A percentile compares a stretch with the other conserved stretches of the same genome.
These are phyloP conservation scores for Zygoascus ofunaensis DNA, from an alignment of 805 yeast species.

Conservation along the genomic window DNA sequence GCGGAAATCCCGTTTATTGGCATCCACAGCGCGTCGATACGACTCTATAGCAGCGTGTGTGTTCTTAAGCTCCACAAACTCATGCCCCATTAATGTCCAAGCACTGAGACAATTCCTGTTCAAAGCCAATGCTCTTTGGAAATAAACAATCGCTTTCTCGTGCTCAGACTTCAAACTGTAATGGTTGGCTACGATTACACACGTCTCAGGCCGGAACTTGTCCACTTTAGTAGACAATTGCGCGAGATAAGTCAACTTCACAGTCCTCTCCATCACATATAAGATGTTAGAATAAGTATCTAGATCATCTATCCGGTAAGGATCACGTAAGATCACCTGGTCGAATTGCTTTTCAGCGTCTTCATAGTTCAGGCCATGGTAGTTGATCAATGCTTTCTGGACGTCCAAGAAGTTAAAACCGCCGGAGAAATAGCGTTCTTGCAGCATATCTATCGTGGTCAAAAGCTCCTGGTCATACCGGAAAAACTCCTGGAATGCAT, in stretches of 20 bases:
- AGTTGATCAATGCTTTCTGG: conserved; percentile 73
- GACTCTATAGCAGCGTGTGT: conserved; percentile 97
- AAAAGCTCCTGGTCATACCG: conserved; percentile 45
- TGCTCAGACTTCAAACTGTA: conserved; percentile 88
- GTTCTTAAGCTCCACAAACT: conserved; percentile 89
- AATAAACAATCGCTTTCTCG: conserved; percentile 88
- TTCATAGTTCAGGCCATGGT: conserved; percentile 76
- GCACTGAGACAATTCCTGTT: conserved; percentile 78
- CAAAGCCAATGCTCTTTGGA: conserved; percentile 76
- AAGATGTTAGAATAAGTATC: conserved; percentile 91
- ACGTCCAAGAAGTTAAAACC: conserved; percentile 66
- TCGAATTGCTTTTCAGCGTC: conserved; percentile 77
- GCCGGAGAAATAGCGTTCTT: conserved; percentile 51
- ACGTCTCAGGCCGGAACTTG: conserved; percentile 84
- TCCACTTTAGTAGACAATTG: conserved; percentile 77
- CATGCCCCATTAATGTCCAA: conserved; percentile 99
- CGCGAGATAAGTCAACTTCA: conserved; percentile 78
- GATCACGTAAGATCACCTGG: conserved; percentile 61
- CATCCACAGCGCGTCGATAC: conserved; percentile 86
- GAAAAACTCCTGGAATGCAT: conserved; percentile 67
- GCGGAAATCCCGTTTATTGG: conserved; percentile 77
- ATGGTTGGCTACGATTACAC: conserved; percentile 89
- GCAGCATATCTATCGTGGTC: conserved; percentile 41
- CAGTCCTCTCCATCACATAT: conserved; percentile 82
- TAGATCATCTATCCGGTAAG: conserved; percentile 79